Evolutionary conservation across 1,284 basidiomycete genomes (phyloP).

Genomic region (Leccinum fuscescens): DNA sequence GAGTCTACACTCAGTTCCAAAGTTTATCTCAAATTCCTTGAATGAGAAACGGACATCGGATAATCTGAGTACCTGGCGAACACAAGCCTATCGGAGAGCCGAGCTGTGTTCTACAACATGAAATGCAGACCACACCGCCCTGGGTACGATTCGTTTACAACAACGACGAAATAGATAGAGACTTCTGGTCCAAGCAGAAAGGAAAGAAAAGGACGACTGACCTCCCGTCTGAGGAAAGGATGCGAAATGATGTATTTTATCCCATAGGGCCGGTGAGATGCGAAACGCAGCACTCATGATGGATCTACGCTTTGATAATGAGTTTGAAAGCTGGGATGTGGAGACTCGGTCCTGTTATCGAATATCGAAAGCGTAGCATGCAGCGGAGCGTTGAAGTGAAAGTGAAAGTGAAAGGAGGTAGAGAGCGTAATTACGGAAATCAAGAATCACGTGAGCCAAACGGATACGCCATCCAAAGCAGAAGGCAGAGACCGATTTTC

Average conservation of each 20-base stretch:
- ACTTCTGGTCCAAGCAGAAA: constrained; percentile 27
- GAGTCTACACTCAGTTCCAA: neutral
- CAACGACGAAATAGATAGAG: neutral
- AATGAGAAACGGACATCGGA: neutral
- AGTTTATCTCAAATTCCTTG: neutral
- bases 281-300: constrained; percentile 48
- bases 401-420: neutral
- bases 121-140: neutral
- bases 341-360: neutral
- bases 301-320: neutral
- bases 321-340: neutral
- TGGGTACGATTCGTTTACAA: neutral
- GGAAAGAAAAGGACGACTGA: constrained; percentile 63
- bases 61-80: neutral
- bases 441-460: constrained; percentile 21
- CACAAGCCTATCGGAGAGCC: neutral
- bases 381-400: neutral
- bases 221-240: constrained; percentile 92
- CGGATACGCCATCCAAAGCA: neutral
- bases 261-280: constrained; percentile 82
- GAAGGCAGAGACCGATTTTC: neutral
- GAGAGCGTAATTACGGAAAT: neutral
- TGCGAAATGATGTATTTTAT: constrained; percentile 92
- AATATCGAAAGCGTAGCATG: constrained; percentile 10
- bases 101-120: neutral